Percentiles rank a stretch among this genome's conserved stretches.
These are phyloP conservation scores for Berkeleyomyces basicola DNA, from an alignment of 2,329 filamentous ascomycete genomes.

Conservation along the genomic window DNA sequence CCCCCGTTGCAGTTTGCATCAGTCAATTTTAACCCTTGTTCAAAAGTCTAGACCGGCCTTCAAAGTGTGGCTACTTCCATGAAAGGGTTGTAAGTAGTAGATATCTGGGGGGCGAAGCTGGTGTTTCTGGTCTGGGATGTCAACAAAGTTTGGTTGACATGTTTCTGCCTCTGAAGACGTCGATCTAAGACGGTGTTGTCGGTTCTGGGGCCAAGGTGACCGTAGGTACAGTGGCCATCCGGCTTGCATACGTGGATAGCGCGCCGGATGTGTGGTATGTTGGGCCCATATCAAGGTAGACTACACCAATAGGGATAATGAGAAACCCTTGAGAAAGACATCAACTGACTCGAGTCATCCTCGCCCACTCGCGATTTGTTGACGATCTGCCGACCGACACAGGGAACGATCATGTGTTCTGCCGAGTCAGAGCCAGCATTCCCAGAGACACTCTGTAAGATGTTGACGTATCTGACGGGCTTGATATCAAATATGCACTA, in stretches of 20 bases:
- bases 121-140: no score
- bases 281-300: no score
- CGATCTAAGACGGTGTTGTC: background rate
- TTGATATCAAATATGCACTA: background rate
- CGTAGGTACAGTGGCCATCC: background rate
- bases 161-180: background rate
- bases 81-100: no score
- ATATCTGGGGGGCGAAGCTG: no score
- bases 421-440: background rate
- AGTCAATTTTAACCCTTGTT: background rate
- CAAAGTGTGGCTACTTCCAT: no score
- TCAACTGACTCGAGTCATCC: no score
- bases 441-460: background rate
- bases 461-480: background rate
- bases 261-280: no score
- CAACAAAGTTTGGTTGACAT: background rate
- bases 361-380: no score
- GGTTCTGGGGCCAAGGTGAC: background rate
- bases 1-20: background rate
- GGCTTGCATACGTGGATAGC: no score
- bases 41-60: background rate
- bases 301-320: no score
- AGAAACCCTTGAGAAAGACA: no score
- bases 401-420: background rate
- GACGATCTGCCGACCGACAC: background rate